These are phyloP conservation scores for Lantana camara DNA, from an alignment of 257 asterid genomes.

Conservation along the genomic window DNA sequence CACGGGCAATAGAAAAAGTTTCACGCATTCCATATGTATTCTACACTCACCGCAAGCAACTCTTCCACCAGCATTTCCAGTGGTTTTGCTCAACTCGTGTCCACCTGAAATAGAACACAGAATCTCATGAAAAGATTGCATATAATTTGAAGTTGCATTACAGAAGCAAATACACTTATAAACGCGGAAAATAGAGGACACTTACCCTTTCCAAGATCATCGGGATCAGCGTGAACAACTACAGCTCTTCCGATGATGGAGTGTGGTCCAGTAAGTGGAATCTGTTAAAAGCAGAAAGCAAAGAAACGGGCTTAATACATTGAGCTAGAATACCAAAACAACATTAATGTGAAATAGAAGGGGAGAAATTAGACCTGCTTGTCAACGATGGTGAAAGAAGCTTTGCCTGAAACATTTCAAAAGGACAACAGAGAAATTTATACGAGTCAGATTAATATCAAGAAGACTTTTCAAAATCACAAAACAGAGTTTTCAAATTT, in stretches of 20 bases:
- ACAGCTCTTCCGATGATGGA: constrained; percentile 97
- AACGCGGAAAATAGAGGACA: constrained; percentile 11
- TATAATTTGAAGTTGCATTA: background rate
- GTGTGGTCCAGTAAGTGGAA: constrained; percentile 80
- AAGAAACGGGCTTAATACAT: background rate
- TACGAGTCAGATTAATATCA: constrained; percentile 4
- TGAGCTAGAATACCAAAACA: background rate
- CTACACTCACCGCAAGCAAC: constrained; percentile 93
- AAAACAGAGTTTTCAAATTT: too few relatives aligned
- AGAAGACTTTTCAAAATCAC: too few relatives aligned
- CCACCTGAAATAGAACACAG: constrained; percentile 64
- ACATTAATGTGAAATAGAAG: background rate
- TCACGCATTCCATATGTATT: too few relatives aligned
- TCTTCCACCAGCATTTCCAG: constrained; percentile 99
- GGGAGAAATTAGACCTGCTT: constrained; percentile 50
- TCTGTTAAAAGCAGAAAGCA: constrained; percentile 38
- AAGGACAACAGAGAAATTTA: background rate
- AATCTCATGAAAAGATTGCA: constrained; percentile 2
- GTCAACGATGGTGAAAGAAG: constrained; percentile 68
- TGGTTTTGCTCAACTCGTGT: constrained; percentile 88
- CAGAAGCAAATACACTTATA: background rate
- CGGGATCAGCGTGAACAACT: constrained; percentile 97
- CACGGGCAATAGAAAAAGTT: too few relatives aligned
- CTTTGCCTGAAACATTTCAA: constrained; percentile 57
- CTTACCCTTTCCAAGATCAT: constrained; percentile 96